These are phyloP conservation scores for Pisolithus tinctorius DNA, from an alignment of 768 basidiomycete genomes.

Conservation along the genomic window DNA sequence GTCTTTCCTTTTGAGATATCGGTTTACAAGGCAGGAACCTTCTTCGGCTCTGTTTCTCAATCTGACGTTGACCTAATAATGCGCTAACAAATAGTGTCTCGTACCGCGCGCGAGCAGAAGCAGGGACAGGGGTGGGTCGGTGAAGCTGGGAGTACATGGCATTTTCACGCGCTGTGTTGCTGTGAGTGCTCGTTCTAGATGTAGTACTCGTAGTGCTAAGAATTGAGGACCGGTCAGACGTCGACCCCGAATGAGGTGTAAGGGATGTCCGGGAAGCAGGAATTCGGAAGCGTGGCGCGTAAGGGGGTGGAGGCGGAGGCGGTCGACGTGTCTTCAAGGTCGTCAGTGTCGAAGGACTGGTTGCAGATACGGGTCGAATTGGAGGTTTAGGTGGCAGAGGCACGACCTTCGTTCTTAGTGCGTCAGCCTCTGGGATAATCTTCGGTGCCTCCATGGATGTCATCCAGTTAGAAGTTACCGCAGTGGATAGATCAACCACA, in stretches of 20 bases:
- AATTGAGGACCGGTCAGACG: constrained; percentile 61
- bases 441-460: constrained; percentile 32
- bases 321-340: constrained; percentile 36
- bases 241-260: constrained; percentile 32
- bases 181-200: constrained; percentile 33
- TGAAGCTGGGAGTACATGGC: constrained; percentile 26
- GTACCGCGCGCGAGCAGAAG: constrained; percentile 57
- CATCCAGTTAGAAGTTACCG: constrained; percentile 47
- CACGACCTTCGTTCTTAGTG: constrained; percentile 26
- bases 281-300: constrained; percentile 21
- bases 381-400: constrained; percentile 24
- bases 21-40: constrained; percentile 20
- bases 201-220: constrained; percentile 39
- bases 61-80: constrained; percentile 41
- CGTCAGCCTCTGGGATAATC: constrained; percentile 22
- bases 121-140: constrained; percentile 64
- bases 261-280: constrained; percentile 33
- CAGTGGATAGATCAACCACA: constrained; percentile 45
- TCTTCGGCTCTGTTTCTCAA: constrained; percentile 24
- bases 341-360: constrained; percentile 30
- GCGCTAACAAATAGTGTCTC: constrained; percentile 62
- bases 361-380: constrained; percentile 27
- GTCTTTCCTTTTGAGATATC: constrained; percentile 36
- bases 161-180: constrained; percentile 12
- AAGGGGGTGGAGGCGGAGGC: constrained; percentile 36